Evolutionary conservation across 257 asterid genomes (phyloP), one percentile per base, ranked within the genome.

Genomic region (Penstemon newberryi): DNA sequence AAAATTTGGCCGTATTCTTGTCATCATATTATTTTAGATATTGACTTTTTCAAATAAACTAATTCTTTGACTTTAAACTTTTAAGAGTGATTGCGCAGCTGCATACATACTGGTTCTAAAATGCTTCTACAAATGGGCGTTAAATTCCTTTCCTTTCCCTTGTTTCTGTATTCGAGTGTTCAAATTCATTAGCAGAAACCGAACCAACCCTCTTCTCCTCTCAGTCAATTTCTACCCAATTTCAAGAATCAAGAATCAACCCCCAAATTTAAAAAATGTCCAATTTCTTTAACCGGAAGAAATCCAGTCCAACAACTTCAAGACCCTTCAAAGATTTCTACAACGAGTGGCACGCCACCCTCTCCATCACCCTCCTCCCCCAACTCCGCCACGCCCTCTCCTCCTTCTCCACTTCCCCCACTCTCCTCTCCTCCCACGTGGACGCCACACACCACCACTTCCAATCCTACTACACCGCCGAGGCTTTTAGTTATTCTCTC

Each of bases 361-460:
- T 92, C 65, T 47, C 80, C 66, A 73, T 80, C 70, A 67, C 79
- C 63, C 86, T 74, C 75, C 97, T 92, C 47, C 97, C 98, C 56
- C 85, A 81, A n/a, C 97, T 92, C 78, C 90, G 86, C 70, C 83
- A 75, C 65, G 81, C 83, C 36, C 79, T 92, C 81, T 66, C 83
- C 0, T 79, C 92, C 2, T 65, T 70, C 53, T 66, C 94, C 71
- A 74, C 70, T 49, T 80, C 86, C 7, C 84, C 95, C 10, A 70
- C 80, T 60, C 71, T 77, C 65, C 89, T 93, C 79, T 72, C 92
- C 56, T 33, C 81, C 66, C 89, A 85, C 55, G 89, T 85, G 43
- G 94, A 88, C 49, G 81, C 84, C 56, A 18, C 90, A 63, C 94
- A 88, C 85, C 88, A 71, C 70, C 99, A 90, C 73, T 73, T 93